Percentiles rank a stretch among this genome's conserved stretches.
These are phyloP conservation scores for Triticum aestivum DNA, from an alignment of 176 grass and related monocot species.

Conservation along the genomic window DNA sequence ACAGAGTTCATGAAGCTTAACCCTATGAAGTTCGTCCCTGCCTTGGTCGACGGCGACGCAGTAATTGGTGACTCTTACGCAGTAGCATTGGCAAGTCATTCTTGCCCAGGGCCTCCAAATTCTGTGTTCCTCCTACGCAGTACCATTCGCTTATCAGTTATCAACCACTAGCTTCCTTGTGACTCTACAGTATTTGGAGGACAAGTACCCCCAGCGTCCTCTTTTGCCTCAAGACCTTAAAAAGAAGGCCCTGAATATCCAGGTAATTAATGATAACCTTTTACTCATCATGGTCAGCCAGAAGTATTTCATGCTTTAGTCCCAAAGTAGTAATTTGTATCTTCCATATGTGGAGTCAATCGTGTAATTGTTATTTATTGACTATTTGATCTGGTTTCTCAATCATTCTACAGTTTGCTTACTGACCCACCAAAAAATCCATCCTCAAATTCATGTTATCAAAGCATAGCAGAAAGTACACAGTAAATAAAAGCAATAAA, in stretches of 20 bases:
- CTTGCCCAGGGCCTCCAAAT: not conserved
- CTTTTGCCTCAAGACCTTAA: conserved; percentile 46
- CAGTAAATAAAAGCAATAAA: not conserved
- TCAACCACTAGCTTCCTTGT: not conserved
- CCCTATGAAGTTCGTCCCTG: conserved; percentile 55
- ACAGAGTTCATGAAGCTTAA: conserved; percentile 57
- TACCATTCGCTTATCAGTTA: not conserved
- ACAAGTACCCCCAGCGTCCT: conserved; percentile 36
- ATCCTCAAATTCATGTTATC: not conserved
- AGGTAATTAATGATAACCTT: conserved; percentile 24
- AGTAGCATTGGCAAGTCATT: conserved; percentile 32
- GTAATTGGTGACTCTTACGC: conserved; percentile 45
- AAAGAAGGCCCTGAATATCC: conserved; percentile 50
- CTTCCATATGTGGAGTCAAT: not conserved
- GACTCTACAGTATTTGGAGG: conserved; percentile 50
- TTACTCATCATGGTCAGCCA: not conserved
- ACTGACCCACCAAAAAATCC: not conserved
- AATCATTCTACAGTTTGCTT: not conserved
- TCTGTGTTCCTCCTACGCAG: not conserved
- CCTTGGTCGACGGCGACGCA: not conserved
- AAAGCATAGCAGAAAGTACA: not conserved
- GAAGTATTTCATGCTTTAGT: not conserved
- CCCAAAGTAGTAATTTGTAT: not conserved
- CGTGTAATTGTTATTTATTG: not conserved
- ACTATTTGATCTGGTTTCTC: not conserved